Percentiles rank a stretch among this genome's conserved stretches.
Conservation (phyloP, 75 land plant genomes). For the Cunninghamia lanceolata region DNA sequence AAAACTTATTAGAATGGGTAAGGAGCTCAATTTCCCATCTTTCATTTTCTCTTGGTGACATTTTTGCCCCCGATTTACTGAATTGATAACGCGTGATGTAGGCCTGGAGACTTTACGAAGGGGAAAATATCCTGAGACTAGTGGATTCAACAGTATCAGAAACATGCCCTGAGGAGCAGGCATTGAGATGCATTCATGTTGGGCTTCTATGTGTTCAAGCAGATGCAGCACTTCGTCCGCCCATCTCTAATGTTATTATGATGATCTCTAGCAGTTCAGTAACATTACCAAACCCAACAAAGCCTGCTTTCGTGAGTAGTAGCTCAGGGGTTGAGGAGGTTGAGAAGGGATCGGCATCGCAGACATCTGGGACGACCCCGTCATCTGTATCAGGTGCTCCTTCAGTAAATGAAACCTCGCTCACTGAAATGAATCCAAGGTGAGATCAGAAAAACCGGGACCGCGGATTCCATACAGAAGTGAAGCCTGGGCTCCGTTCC, state of each 20-base stretch:
- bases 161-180: background rate
- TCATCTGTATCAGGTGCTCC: background rate
- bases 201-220: constrained; percentile 15
- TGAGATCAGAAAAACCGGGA: background rate
- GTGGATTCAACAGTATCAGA: background rate
- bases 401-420: background rate
- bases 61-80: background rate
- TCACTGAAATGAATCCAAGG: background rate
- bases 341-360: background rate
- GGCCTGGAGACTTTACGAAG: background rate
- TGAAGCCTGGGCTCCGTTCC: too few relatives aligned
- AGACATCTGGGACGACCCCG: too few relatives aligned
- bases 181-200: constrained; percentile 13
- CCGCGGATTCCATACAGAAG: too few relatives aligned
- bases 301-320: constrained; percentile 7
- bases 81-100: background rate
- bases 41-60: background rate
- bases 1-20: constrained; percentile 3
- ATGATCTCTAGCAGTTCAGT: constrained; percentile 1
- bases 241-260: constrained; percentile 7
- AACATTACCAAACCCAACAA: background rate
- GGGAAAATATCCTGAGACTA: background rate
- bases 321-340: background rate
- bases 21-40: background rate
- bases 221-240: constrained; percentile 1